Conservation (phyloP, 768 basidiomycete species). For the Leccinum uliginosum region DNA sequence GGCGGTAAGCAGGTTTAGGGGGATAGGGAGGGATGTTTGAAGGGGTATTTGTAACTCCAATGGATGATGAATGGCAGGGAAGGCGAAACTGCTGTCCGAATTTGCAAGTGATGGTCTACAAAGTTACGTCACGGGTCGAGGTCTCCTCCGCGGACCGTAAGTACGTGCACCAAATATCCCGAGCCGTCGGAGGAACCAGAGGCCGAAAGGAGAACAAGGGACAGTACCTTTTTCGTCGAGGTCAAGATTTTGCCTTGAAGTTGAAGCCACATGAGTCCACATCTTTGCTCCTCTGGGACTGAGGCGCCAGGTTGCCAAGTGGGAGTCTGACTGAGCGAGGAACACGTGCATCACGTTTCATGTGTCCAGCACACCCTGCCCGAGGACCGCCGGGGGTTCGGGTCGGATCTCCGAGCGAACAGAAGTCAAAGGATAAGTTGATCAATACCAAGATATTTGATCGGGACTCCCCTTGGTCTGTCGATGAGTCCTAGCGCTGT, state of each 20-base stretch:
- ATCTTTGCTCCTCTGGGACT: not conserved
- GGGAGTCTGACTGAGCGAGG: not conserved
- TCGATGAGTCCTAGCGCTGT: no score
- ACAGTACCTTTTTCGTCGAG: not conserved
- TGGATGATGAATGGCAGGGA: not conserved
- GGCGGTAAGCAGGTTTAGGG: conserved; percentile 23
- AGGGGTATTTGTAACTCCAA: no score
- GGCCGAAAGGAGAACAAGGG: not conserved
- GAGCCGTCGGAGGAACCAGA: not conserved
- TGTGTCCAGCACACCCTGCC: no score
- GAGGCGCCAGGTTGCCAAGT: not conserved
- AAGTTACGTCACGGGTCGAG: not conserved
- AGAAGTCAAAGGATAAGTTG: not conserved
- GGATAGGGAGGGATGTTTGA: not conserved
- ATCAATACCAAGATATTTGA: no score
- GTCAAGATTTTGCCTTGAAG: not conserved
- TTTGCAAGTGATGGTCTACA: not conserved
- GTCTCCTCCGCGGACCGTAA: not conserved
- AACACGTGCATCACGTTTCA: not conserved
- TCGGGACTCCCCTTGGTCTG: no score
- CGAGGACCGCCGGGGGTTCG: not conserved
- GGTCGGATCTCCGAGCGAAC: not conserved
- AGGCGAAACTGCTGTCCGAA: not conserved
- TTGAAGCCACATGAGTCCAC: not conserved
- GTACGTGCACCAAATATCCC: not conserved